Evolutionary conservation across 2,329 filamentous ascomycete species (phyloP), one percentile per base, ranked within the genome.

Genomic region (Pseudogymnoascus sp.): DNA sequence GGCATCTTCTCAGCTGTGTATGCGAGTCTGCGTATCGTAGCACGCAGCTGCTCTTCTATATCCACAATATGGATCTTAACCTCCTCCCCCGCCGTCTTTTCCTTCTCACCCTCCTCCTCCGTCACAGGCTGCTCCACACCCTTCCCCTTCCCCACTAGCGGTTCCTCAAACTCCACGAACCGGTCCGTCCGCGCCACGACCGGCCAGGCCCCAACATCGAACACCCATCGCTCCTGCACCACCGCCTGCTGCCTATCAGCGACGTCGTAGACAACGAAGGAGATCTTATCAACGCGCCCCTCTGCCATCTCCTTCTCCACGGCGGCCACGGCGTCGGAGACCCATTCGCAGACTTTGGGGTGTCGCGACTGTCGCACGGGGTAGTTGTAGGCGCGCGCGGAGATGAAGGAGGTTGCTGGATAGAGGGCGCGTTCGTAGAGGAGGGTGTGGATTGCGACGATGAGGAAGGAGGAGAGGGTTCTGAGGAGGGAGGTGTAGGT

Each of bases 31-130:
- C 82, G 77, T 67, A 93, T 76, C 0, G 85, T 85, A 2, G 83
- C 89, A 25, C 90, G 81, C 52, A 93, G 80, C 65, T 90, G 85
- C 75, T 92, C 87, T 60, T 90, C 83, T 5, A 93, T 78, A 70
- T 92, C 84, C 0, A 77, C 70, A 78, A 80, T 82, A 67, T 80
- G 82, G 19, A 84, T 65, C 59, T 60, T 66, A n/a, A 61, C 63
- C 23, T 60, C 42, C 30, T 68, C 64, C 28, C 45, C 39, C 19
- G 45, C 63, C n/a, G 42, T 38, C 11, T 66, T 59, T 36, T 59
- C 62, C 9, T 42, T 42, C 8, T 62, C 62, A 4, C 42, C 28
- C 23, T 63, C 62, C 35, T 52, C 49, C 62, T 42, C 38, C 52
- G 60, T 22, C 49, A 19, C n/a, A 19, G 28, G 28, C 49, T 7